Evolutionary conservation across 2,329 filamentous ascomycete species (phyloP), one percentile per base, ranked within the genome.

Genomic region (Penicillium psychrosexuale): DNA sequence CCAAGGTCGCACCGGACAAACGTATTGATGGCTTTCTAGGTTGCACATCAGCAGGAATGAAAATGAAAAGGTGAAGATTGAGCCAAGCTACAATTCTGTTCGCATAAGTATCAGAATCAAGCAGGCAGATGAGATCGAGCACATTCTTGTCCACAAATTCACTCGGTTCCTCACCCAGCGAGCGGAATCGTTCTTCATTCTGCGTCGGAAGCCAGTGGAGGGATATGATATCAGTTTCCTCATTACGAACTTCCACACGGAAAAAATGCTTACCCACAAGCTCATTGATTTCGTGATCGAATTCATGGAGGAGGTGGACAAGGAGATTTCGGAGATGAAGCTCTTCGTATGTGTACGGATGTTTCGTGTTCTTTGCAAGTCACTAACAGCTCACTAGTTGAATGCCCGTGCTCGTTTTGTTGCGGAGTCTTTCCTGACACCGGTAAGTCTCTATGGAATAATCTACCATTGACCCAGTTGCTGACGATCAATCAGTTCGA

Each of bases 321-420:
- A 99, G 82, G 94, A 99, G 76, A 99, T 99, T 57, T 97, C 94
- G 3, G 95, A 99, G 78, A 97, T 99, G 94, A 99, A 99, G 83
- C 88, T 99, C 68, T 99, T 99, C 76, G 93, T 97, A 83, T 65
- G 90, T 57, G 31, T 40, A n/a, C 8, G 9, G 6, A 42, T 34
- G 8, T 12, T 11, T 33, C 3, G 5, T 27, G 22, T 40, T 15
- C 37, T n/a, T 49, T 9, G 3, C n/a, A 42, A 11, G 8, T 42
- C 19, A 42, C 51, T 53, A 36, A 53, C 34, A 24, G 6, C n/a
- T 30, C 19, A 15, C 5, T 69, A 97, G 93, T 80, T 99, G 73
- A 99, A 99, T 74, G 92, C 94, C 53, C 84, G 94, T 77, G 94
- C 94, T 73, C 88, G 94, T 81, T 99, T 97, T 72, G 93, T 99